A percentile compares a stretch with the other conserved stretches of the same genome.
phyloP scores from a whole-genome alignment of 805 yeast species.

The Torulaspora gathmanii region DNA sequence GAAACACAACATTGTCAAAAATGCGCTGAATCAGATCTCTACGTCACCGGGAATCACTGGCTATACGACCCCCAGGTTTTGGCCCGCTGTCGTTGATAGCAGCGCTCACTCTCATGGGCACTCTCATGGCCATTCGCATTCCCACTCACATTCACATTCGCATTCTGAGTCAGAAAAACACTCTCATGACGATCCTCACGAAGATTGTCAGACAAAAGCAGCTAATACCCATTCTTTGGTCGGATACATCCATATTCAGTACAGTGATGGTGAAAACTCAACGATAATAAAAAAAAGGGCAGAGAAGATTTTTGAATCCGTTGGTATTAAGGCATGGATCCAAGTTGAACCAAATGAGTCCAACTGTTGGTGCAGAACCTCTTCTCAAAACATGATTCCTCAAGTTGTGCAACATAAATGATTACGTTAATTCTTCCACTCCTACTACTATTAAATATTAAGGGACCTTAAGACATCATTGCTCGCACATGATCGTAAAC shows the following conservation, averaged over 20 bases:
- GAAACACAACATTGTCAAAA: conserved; percentile 60
- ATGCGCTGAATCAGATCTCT: conserved; percentile 61
- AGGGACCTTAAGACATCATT: conserved; percentile 10
- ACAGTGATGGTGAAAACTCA: conserved; percentile 57
- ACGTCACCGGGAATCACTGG: conserved; percentile 75
- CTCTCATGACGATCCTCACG: conserved; percentile 15
- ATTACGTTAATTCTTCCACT: background rate
- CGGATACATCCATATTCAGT: conserved; percentile 84
- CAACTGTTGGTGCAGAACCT: conserved; percentile 60
- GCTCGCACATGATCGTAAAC: conserved; percentile 30
- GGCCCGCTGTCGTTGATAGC: conserved; percentile 53
- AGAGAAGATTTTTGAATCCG: conserved; percentile 47
- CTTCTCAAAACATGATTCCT: conserved; percentile 16
- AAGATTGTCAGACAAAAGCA: conserved; percentile 1
- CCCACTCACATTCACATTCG: conserved; percentile 19
- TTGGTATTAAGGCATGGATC: conserved; percentile 51
- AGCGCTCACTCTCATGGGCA: conserved; percentile 28
- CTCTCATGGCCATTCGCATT: conserved; percentile 21
- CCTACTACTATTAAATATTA: background rate
- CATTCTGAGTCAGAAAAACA: conserved; percentile 23
- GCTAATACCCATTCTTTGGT: conserved; percentile 41
- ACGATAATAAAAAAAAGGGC: conserved; percentile 57
- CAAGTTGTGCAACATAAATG: conserved; percentile 10
- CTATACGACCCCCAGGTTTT: conserved; percentile 84
- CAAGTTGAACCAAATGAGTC: conserved; percentile 66